Evolutionary conservation across 2,329 filamentous ascomycete species (phyloP), one percentile per base, ranked within the genome.

Genomic region (Penicillium janthinellum): DNA sequence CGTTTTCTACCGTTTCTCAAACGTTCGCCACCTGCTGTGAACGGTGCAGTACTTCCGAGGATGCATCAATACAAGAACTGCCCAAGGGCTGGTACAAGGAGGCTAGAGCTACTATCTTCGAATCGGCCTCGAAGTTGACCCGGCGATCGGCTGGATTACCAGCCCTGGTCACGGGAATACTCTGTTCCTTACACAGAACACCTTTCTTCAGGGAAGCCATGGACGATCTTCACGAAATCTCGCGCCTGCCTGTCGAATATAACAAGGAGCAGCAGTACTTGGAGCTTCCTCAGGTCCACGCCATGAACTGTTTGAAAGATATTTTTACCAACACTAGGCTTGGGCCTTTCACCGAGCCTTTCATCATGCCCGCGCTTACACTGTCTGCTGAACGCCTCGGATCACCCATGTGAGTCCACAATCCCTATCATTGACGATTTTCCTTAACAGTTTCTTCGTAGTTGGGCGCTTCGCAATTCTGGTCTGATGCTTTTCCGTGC

Each of bases 391-490:
- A 85, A 59, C 91, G 90, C 54, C 82, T 99, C 15, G 89, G 87
- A 47, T 95, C 91, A 0, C 84, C 90, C 60, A 86, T 95, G 86
- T 90, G 79, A 77, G 84, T 67, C 1, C 22, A 54, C 48, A n/a
- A 15, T 8, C 22, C 5, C 6, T 20, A 20, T n/a, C 28, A 7
- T 17, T 47, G 3, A 60, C 28, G 66, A 35, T 41, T 28, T 12
- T 58, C 20, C 22, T 64, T 70, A 52, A 72, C 44, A 14, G 17
- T 31, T 14, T 8, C 28, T n/a, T 4, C 28, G 17, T 11, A 90
- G 88, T 22, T 99, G 95, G 95, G 91, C 93, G 0, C 92, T 99
- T 58, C 88, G 93, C 0, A 99, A 99, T 73, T 97, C 92, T 66
- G 92, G 92, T 1, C 78, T 98, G 37, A 90, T 98, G 78, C 85